Evolutionary conservation across 164 flowering plant genomes (phyloP), one percentile per base, ranked within the genome.

Genomic region (Cinnamomum chago): DNA sequence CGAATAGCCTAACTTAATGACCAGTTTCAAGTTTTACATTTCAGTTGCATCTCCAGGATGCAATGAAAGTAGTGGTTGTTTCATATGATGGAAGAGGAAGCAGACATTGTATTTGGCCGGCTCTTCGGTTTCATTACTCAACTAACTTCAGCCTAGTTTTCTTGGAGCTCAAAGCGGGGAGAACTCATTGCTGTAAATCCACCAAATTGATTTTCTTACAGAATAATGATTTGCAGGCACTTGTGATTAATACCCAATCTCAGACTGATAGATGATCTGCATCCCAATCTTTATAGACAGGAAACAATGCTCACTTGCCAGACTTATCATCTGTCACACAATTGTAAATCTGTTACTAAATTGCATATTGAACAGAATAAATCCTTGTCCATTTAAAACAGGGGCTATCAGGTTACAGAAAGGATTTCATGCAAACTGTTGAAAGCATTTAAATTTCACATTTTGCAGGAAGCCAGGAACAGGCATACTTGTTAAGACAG

Each of bases 1-100:
- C 40, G 86, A 77, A 52, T 73, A 82, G 65, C 30, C 72, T 85
- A 75, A 78, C 77, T 55, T 62, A 20, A 51, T 58, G 69, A 80
- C 58, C 66, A 77, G 24, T 47, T 18, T 3, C 58, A 65, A 47
- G 69, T 64, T 50, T 25, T 1, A 20, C 40, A n/a, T 12, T 24
- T 50, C 5, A 14, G 20, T 47, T 47, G 20, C 23, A 62, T 30
- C 75, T 22, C 75, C 69, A 50, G n/a, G 51, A 15, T 60, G 52
- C 11, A 10, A 60, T 35, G 55, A 13, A 23, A 62, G 67, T 35
- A 33, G 30, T 65, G 27, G 30, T 10, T 24, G 14, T 9, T 60
- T 22, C 22, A 60, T 22, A 60, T 18, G 10, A 35, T 7, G 23
- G 47, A 35, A 33, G 70, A 17, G 70, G 50, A 20, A 67, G 40